phyloP scores from a whole-genome alignment of 371 early-diverging fungal genomes.

The Mortierella sp. region DNA sequence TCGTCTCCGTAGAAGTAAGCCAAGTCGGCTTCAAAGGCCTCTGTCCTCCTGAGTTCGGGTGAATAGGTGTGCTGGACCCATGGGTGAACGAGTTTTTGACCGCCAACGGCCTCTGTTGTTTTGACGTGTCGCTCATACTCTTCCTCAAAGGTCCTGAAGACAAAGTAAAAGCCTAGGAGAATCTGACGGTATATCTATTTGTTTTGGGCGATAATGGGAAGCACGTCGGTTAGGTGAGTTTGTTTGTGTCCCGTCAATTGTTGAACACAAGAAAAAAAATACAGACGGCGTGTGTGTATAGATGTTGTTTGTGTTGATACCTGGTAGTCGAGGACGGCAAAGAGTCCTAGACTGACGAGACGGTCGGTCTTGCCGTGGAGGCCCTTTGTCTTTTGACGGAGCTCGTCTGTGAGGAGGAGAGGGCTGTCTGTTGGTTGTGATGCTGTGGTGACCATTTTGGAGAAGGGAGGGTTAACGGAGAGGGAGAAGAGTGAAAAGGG shows the following conservation, averaged over 20 bases:
- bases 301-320: slow-evolving; percentile 1
- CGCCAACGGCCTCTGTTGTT: neutral
- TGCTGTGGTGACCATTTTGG: neutral
- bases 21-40: slow-evolving; percentile 46
- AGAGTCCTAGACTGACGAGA: slow-evolving; percentile 45
- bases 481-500: neutral
- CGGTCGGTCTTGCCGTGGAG: slow-evolving; percentile 42
- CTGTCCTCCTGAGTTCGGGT: slow-evolving; percentile 40
- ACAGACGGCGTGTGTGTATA: neutral
- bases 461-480: neutral
- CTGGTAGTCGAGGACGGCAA: slow-evolving; percentile 47
- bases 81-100: slow-evolving; percentile 18
- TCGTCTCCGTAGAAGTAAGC: slow-evolving; percentile 46
- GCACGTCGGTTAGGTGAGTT: neutral
- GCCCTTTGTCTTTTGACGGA: slow-evolving; percentile 41
- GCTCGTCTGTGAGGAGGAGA: slow-evolving; percentile 37
- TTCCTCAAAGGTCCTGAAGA: slow-evolving; percentile 45
- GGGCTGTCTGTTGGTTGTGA: neutral
- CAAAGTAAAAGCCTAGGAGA: slow-evolving; percentile 47
- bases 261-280: neutral
- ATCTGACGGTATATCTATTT: slow-evolving; percentile 49
- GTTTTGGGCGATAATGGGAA: neutral
- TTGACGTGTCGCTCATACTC: slow-evolving; percentile 40
- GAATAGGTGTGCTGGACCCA: slow-evolving; percentile 33
- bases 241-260: neutral